Evolutionary conservation across 371 early-diverging fungal genomes (phyloP).

Genomic region (Blakeslea trispora): DNA sequence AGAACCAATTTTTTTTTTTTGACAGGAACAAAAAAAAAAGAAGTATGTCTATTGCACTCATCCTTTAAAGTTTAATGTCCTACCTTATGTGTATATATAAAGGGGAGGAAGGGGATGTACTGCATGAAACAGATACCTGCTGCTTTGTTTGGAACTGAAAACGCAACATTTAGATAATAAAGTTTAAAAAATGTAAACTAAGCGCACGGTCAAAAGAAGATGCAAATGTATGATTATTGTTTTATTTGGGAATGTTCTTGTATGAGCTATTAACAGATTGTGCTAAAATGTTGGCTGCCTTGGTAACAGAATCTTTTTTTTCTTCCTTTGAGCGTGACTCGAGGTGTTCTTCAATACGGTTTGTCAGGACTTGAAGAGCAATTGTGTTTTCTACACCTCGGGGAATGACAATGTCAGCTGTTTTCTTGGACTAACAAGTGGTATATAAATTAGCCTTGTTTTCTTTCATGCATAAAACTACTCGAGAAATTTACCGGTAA

Average conservation of each 20-base stretch:
- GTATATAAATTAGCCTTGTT: too few species aligned
- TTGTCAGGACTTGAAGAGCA: conserved; percentile 72
- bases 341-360: conserved; percentile 62
- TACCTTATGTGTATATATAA: too few species aligned
- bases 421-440: conserved; percentile 68
- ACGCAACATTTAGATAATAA: too few species aligned
- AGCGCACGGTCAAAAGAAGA: neutral
- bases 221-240: neutral
- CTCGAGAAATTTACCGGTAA: conserved; percentile 56
- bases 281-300: conserved; percentile 31
- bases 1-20: too few species aligned
- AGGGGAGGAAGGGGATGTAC: too few species aligned
- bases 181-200: too few species aligned
- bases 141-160: too few species aligned
- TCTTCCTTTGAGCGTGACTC: conserved; percentile 22
- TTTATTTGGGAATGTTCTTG: conserved; percentile 45
- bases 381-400: conserved; percentile 75
- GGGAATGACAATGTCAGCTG: conserved; percentile 88
- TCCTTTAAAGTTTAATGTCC: too few species aligned
- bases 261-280: conserved; percentile 34
- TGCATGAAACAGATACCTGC: too few species aligned
- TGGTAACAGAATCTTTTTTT: conserved; percentile 12
- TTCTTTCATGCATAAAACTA: neutral
- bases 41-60: too few species aligned
- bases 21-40: too few species aligned